phyloP scores from a whole-genome alignment of 2,329 filamentous ascomycete genomes.

The Parascedosporium putredinis region DNA sequence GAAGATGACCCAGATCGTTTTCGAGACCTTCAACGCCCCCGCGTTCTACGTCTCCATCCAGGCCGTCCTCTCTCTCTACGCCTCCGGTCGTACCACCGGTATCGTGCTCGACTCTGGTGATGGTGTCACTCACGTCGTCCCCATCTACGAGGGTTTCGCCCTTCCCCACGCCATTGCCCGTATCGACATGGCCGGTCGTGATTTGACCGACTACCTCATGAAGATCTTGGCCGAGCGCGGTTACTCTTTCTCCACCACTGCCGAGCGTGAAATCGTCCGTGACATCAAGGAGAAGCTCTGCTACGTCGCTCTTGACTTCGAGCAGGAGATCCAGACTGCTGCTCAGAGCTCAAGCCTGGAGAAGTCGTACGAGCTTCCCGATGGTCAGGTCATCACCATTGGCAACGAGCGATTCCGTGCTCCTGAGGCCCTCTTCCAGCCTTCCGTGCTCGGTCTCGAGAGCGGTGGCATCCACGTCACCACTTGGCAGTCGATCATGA shows the following conservation, averaged over 20 bases:
- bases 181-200: conserved; percentile 99
- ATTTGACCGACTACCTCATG: conserved; percentile 99
- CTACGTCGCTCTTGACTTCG: conserved; percentile 99
- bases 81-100: conserved; percentile 99
- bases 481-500: conserved; percentile 99
- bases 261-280: conserved; percentile 99
- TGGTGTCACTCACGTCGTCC: conserved; percentile 99
- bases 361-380: conserved; percentile 99
- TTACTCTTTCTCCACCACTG: conserved; percentile 99
- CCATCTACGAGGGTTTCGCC: conserved; percentile 99
- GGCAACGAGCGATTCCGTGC: conserved; percentile 99
- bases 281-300: conserved; percentile 99
- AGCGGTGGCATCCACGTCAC: conserved; percentile 98
- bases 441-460: conserved; percentile 95
- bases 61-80: conserved; percentile 97
- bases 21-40: conserved; percentile 99
- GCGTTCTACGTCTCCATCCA: conserved; percentile 99
- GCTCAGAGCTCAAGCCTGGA: conserved; percentile 97
- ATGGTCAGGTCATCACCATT: conserved; percentile 99
- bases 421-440: conserved; percentile 99
- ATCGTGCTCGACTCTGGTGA: conserved; percentile 99
- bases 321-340: conserved; percentile 99
- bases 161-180: conserved; percentile 99
- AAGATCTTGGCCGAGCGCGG: conserved; percentile 99
- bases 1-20: conserved; percentile 99